A percentile compares a stretch with the other conserved stretches of the same genome.
Conservation (phyloP, 1,139 yeast genomes). For the Meyerozyma athensensis region DNA sequence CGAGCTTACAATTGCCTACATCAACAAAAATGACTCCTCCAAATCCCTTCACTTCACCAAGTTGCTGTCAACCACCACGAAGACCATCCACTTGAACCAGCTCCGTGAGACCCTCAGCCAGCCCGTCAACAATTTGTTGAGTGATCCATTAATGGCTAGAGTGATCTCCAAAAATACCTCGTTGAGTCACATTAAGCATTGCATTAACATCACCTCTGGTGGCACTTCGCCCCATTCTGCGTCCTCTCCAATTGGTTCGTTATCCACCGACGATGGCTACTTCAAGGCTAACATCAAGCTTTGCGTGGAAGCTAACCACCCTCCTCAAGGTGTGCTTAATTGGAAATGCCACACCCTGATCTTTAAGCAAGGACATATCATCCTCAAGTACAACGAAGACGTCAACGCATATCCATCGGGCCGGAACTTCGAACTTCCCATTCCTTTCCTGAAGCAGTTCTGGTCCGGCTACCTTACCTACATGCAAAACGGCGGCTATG, state of each 20-base stretch:
- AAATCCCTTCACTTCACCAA: background rate
- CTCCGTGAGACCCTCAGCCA: background rate
- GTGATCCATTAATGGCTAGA: background rate
- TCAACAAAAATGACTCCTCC: background rate
- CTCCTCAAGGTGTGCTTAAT: slow-evolving; percentile 15
- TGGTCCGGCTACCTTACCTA: slow-evolving; percentile 38
- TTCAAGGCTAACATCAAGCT: slow-evolving; percentile 9
- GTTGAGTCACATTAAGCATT: background rate
- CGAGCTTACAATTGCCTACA: background rate
- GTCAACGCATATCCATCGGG: slow-evolving; percentile 30
- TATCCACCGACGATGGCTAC: slow-evolving; percentile 8
- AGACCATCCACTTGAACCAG: background rate
- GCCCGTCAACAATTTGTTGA: background rate
- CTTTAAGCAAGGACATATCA: slow-evolving; percentile 19
- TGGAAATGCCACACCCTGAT: slow-evolving; percentile 35
- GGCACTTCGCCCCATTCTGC: background rate
- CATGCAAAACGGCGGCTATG: slow-evolving; percentile 30
- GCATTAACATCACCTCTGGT: background rate
- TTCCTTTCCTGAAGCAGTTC: slow-evolving; percentile 38
- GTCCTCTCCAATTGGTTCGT: slow-evolving; percentile 1
- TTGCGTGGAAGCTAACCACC: slow-evolving; percentile 3
- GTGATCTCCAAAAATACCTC: background rate
- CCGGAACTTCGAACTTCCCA: slow-evolving; percentile 23
- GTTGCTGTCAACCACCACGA: background rate
- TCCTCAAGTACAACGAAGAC: slow-evolving; percentile 27